Evolutionary conservation across 495 filamentous ascomycete species (phyloP), one percentile per base, ranked within the genome.

Genomic region (Filosporella fistucella): DNA sequence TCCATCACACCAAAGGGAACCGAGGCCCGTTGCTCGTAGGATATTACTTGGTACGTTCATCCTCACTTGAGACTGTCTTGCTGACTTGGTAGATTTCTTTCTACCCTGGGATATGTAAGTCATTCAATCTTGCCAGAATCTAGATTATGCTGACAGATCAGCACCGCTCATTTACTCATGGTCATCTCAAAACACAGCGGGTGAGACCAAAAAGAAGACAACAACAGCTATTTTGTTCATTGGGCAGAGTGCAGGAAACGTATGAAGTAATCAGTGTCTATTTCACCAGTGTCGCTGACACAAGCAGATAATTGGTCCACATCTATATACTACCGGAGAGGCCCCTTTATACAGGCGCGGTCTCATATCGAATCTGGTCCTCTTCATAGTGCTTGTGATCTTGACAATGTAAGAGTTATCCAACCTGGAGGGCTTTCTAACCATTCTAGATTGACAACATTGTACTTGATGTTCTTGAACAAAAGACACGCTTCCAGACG

Each of bases 81-180:
- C 14, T 37, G 24, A 37, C 18, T 18, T 12, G 5, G 23, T 14
- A 18, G 60, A 76, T 78, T 49, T 81, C 76, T n/a, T 71, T 81
- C 2, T 80, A 80, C 38, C 76, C 76, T 1, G 77, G 70, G 8
- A 81, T 81, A 25, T 77, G 59, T 66, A 59, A 47, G 62, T 51
- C 8, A 10, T 11, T 5, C 14, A 4, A 11, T 22, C 25, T 9
- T 13, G 14, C n/a, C 21, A 21, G 12, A 3, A 9, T 28, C 59
- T 47, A 4, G 3, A 26, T n/a, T 9, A 17, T 21, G 14, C 49
- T 52, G 30, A 40, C 37, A 41, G 24, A 12, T 11, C 54, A 68
- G 69, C 76, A 7, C 80, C 80, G 1, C 57, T 84, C 45, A 77
- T 84, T 42, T 82, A 82, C 63, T 77, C 76, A 1, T 84, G 78